Evolutionary conservation across 805 yeast genomes (phyloP), one percentile per base, ranked within the genome.

Genomic region (Yarrowia keelungensis): DNA sequence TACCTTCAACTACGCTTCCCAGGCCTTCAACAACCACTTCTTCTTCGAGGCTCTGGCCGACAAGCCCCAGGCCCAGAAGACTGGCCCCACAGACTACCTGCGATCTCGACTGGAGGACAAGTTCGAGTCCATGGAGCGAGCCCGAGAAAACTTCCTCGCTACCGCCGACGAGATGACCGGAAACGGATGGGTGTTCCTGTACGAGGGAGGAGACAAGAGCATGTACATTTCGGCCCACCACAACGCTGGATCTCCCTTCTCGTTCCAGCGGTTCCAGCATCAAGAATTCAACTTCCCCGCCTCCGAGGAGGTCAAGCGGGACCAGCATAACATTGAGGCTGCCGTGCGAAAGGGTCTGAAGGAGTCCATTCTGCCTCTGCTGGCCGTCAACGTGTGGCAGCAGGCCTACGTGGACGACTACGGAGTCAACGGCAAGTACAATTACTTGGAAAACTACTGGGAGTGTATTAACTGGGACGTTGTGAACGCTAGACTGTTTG

Each of bases 141-240:
- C 95, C 76, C 84, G 89, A 73, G 85, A 90, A 1, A 82, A 91
- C 58, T 78, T 95, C 53, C 75, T 90, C 69, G 84, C 86, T 69
- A 87, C 95, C 0, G 91, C 94, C 11, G 79, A 82, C 62, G 84
- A 89, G 4, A 85, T 92, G 70, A 86, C 89, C 70, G 98, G 98
- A 64, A 94, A 91, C 77, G 99, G 99, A 3, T 87, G 84, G 78
- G 90, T 93, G 11, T 95, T 98, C 95, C 81, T 95, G 19, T 88
- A 92, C 26, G 96, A 94, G 69, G 78, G 82, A 77, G 76, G 76
- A 10, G 71, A 72, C 66, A 79, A 80, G 72, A 69, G 83, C 41
- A 82, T 95, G 73, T 87, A 86, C 65, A 81, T 95, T 9, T 79
- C 91, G 69, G 90, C 92, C 78, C 89, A 97, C n/a, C 92, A 92